A percentile compares a stretch with the other conserved stretches of the same genome.
These are phyloP conservation scores for Acacia confusa DNA, from an alignment of 306 rosid species.

Conservation along the genomic window DNA sequence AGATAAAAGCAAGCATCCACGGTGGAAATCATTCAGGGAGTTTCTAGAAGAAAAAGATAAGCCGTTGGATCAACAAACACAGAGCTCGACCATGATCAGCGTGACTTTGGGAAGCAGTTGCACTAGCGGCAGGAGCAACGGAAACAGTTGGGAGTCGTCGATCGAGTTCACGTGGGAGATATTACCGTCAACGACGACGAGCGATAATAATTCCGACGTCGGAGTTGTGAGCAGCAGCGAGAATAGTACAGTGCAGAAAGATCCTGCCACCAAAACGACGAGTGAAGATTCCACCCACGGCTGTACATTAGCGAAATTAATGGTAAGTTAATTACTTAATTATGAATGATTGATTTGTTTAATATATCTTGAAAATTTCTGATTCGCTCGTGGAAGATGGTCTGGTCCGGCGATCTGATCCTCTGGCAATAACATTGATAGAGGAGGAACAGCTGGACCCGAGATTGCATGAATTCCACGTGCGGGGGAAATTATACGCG, in stretches of 20 bases:
- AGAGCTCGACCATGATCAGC: neutral
- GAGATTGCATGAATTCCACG: constrained; percentile 46
- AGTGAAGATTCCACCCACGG: constrained; percentile 27
- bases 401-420: neutral
- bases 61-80: constrained; percentile 31
- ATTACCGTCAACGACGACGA: constrained; percentile 26
- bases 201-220: constrained; percentile 30
- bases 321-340: constrained; percentile 36
- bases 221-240: neutral
- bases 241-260: neutral
- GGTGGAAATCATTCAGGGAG: constrained; percentile 44
- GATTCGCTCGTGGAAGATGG: neutral
- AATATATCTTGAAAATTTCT: neutral
- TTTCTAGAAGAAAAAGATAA: constrained; percentile 27
- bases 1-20: neutral
- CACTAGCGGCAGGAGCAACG: constrained; percentile 11
- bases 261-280: neutral
- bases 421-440: neutral
- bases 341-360: neutral
- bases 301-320: constrained; percentile 13
- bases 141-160: constrained; percentile 64
- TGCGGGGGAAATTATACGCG: constrained; percentile 29
- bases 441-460: constrained; percentile 33
- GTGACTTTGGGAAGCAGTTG: constrained; percentile 8
- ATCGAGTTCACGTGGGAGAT: constrained; percentile 49